These are phyloP conservation scores for Geosmithia flava DNA, from an alignment of 2,329 filamentous ascomycete species.

Conservation along the genomic window DNA sequence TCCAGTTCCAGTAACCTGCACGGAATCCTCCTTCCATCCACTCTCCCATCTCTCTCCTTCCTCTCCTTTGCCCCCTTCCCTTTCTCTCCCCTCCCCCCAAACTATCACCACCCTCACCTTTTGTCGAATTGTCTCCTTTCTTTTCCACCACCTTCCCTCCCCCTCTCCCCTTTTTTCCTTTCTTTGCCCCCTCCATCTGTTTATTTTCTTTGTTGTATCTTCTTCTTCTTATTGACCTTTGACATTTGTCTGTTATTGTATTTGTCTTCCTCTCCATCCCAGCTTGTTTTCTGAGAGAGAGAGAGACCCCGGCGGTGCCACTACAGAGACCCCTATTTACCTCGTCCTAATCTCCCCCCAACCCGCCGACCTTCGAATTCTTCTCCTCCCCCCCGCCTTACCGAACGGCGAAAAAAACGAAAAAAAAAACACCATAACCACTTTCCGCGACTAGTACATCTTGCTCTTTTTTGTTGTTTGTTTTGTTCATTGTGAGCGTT, in stretches of 20 bases:
- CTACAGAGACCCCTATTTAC: background rate
- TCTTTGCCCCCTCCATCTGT: constrained; percentile 10
- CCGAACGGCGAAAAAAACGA: background rate
- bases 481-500: background rate
- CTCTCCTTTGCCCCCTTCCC: constrained; percentile 12
- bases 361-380: background rate
- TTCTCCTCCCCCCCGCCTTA: background rate
- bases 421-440: background rate
- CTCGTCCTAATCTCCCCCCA: background rate
- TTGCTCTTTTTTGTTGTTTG: background rate
- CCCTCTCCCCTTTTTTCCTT: constrained; percentile 8
- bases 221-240: background rate
- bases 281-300: background rate
- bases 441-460: background rate
- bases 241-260: background rate
- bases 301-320: background rate
- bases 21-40: background rate
- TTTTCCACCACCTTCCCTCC: background rate
- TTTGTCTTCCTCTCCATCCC: background rate
- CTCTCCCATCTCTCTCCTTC: constrained; percentile 6
- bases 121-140: constrained; percentile 7
- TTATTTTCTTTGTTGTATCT: constrained; percentile 1
- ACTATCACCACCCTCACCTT: constrained; percentile 12
- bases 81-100: constrained; percentile 11
- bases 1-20: background rate